Percentiles rank a stretch among this genome's conserved stretches.
phyloP scores from a whole-genome alignment of 306 rosid genomes.

The Heteromeles arbutifolia region DNA sequence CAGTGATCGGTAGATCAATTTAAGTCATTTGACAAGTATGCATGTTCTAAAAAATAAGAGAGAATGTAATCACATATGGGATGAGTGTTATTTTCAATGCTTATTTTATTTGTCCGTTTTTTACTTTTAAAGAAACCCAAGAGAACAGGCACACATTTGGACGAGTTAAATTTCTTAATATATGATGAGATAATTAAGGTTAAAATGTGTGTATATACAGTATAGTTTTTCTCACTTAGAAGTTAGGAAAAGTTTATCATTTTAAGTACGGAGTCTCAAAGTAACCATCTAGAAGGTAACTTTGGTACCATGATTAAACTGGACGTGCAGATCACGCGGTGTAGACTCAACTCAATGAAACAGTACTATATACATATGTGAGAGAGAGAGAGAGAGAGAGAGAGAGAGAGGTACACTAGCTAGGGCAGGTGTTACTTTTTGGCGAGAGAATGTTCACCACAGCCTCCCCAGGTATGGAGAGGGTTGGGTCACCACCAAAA shows the following conservation, averaged over 20 bases:
- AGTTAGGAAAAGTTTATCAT: background rate
- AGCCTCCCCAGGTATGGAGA: background rate
- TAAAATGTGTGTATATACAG: background rate
- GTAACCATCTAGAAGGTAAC: background rate
- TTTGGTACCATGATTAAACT: background rate
- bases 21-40: no score
- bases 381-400: no score
- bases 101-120: no score
- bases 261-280: background rate
- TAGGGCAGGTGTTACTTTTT: background rate
- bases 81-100: no score
- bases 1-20: no score
- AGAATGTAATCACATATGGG: no score
- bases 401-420: no score
- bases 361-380: no score
- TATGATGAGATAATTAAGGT: background rate
- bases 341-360: background rate
- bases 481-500: slow-evolving; percentile 20
- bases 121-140: no score
- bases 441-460: slow-evolving; percentile 1
- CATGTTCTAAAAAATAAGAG: no score
- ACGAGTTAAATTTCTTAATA: background rate
- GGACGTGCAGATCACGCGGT: slow-evolving; percentile 37
- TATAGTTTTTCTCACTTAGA: background rate
- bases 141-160: no score